Conservation (phyloP, 176 grass and related monocot genomes). For the Secale cereale region DNA sequence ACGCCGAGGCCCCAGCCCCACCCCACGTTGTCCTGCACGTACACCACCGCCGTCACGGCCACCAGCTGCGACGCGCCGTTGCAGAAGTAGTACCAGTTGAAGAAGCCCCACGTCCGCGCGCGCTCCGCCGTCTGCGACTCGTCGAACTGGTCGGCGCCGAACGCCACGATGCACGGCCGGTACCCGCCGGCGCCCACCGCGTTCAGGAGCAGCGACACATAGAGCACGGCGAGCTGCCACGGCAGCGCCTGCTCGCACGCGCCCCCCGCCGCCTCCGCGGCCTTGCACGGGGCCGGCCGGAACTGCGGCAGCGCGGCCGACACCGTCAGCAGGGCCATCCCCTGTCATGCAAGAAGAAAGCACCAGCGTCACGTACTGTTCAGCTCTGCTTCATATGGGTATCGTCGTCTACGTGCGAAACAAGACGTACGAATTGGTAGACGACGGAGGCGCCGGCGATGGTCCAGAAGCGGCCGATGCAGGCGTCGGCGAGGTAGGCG, state of each 20-base stretch:
- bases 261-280: neutral
- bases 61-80: slow-evolving; percentile 71
- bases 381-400: neutral
- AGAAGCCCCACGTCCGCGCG: slow-evolving; percentile 66
- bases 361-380: no score
- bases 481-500: slow-evolving; percentile 80
- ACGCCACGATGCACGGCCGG: slow-evolving; percentile 75
- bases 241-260: slow-evolving; percentile 50
- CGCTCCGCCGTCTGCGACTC: slow-evolving; percentile 66
- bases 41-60: slow-evolving; percentile 76
- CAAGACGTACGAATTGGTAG: slow-evolving; percentile 51
- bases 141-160: slow-evolving; percentile 86
- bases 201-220: slow-evolving; percentile 55
- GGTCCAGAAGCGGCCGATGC: slow-evolving; percentile 76
- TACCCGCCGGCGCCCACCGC: slow-evolving; percentile 72
- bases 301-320: slow-evolving; percentile 62
- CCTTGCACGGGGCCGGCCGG: slow-evolving; percentile 48
- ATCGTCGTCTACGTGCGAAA: neutral
- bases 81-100: slow-evolving; percentile 98
- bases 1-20: slow-evolving; percentile 87
- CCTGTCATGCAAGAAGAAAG: slow-evolving; percentile 24
- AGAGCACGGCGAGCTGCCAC: slow-evolving; percentile 72
- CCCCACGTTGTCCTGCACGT: slow-evolving; percentile 81
- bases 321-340: slow-evolving; percentile 68
- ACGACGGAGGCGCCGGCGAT: slow-evolving; percentile 60